These are phyloP conservation scores for Omphalea diandra DNA, from an alignment of 441 rosid genomes.

Conservation along the genomic window DNA sequence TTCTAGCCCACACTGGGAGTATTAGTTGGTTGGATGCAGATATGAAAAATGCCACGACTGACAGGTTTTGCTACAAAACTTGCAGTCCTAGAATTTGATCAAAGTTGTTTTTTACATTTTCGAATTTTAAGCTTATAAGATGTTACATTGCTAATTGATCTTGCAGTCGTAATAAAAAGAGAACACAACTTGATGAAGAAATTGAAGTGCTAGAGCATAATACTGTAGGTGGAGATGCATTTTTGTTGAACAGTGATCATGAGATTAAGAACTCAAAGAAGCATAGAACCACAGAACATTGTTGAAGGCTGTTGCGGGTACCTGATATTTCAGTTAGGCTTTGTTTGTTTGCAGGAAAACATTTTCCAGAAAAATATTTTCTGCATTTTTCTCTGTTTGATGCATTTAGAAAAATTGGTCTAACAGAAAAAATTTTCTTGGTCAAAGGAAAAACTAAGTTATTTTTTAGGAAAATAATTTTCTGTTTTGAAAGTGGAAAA, in stretches of 20 bases:
- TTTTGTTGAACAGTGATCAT: conserved; percentile 17
- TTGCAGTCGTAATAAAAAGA: conserved; percentile 28
- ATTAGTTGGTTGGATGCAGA: conserved; percentile 59
- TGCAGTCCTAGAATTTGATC: neutral
- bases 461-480: too few relatives aligned
- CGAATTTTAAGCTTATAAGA: neutral
- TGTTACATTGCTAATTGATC: neutral
- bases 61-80: conserved; percentile 37
- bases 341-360: too few relatives aligned
- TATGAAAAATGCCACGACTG: conserved; percentile 28
- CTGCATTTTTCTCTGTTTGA: too few relatives aligned
- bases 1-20: conserved; percentile 57
- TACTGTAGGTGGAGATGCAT: conserved; percentile 14
- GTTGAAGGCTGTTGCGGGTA: conserved; percentile 20
- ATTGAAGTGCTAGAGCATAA: conserved; percentile 22
- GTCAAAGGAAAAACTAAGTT: too few relatives aligned
- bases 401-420: too few relatives aligned
- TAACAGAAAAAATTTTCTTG: too few relatives aligned
- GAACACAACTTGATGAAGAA: conserved; percentile 27
- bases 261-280: conserved; percentile 42
- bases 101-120: conserved; percentile 1
- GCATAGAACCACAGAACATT: conserved; percentile 26
- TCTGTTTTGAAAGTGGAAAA: too few relatives aligned
- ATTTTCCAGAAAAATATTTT: too few relatives aligned
- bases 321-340: too few relatives aligned